Evolutionary conservation across 805 yeast genomes (phyloP).

Genomic region (Pichia gijzeniarum): DNA sequence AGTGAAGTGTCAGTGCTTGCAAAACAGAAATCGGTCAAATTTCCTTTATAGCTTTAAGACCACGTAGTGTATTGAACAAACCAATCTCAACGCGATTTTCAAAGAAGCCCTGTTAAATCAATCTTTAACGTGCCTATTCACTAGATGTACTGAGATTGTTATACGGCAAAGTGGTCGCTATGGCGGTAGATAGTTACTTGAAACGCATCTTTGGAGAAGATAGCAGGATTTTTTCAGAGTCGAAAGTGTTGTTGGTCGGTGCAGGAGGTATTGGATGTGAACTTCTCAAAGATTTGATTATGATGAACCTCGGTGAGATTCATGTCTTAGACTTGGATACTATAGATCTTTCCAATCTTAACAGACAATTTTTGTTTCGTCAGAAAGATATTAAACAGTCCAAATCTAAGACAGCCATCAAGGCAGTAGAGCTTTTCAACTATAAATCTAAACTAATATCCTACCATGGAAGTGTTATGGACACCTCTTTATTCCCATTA

Average conservation of each 20-base stretch:
- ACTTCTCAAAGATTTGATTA: constrained; percentile 67
- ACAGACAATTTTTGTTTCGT: constrained; percentile 87
- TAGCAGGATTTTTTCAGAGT: constrained; percentile 23
- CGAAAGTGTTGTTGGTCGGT: constrained; percentile 77
- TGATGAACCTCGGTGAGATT: constrained; percentile 79
- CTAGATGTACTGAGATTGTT: too few relatives aligned
- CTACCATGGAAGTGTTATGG: constrained; percentile 85
- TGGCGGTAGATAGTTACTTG: constrained; percentile 29
- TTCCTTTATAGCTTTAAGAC: background rate
- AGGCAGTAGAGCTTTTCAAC: constrained; percentile 72
- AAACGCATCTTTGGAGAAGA: constrained; percentile 39
- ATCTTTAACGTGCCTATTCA: background rate
- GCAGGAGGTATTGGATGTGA: constrained; percentile 98
- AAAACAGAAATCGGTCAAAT: too few relatives aligned
- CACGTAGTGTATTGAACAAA: background rate
- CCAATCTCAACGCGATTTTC: background rate
- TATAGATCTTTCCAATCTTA: constrained; percentile 84
- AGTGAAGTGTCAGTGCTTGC: background rate
- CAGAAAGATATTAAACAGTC: constrained; percentile 85
- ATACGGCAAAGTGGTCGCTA: too few relatives aligned
- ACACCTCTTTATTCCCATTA: constrained; percentile 59
- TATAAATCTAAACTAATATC: constrained; percentile 61
- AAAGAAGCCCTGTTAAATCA: background rate
- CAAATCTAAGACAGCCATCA: constrained; percentile 78
- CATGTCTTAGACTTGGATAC: constrained; percentile 95